These are phyloP conservation scores for Ophiostoma pallidulum DNA, from an alignment of 2,329 filamentous ascomycete species.

Conservation along the genomic window DNA sequence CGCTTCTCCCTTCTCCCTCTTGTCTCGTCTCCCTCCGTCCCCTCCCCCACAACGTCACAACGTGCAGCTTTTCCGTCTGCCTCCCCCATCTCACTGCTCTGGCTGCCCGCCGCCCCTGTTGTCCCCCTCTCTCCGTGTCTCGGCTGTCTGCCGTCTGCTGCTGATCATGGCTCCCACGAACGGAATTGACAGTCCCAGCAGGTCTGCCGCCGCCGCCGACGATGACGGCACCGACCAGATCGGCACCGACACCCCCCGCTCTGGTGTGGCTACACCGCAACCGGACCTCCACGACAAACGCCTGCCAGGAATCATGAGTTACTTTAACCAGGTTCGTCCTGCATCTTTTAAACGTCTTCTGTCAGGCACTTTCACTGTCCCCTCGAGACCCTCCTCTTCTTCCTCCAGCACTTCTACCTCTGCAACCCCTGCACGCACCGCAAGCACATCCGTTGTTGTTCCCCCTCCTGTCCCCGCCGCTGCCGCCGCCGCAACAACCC, in stretches of 20 bases:
- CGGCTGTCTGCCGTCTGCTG: conserved; percentile 2
- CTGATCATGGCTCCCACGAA: conserved; percentile 27
- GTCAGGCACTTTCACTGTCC: conserved; percentile 30
- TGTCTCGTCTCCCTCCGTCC: neutral
- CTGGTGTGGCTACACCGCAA: conserved; percentile 84
- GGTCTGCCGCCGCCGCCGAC: conserved; percentile 47
- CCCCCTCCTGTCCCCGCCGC: conserved; percentile 1
- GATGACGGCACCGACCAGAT: conserved; percentile 69
- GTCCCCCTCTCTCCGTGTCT: neutral
- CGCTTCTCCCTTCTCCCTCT: neutral
- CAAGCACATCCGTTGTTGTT: conserved; percentile 11
- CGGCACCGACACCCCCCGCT: conserved; percentile 78
- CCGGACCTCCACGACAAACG: conserved; percentile 92
- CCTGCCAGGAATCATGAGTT: conserved; percentile 90
- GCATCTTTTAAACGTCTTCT: conserved; percentile 52
- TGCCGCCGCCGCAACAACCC: too few species aligned
- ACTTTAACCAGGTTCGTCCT: conserved; percentile 99
- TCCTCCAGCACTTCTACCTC: conserved; percentile 11
- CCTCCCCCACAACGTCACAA: neutral
- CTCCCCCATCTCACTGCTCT: too few species aligned
- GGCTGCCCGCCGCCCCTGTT: too few species aligned
- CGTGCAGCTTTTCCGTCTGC: neutral
- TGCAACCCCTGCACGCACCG: conserved; percentile 21
- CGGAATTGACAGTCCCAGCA: conserved; percentile 44
- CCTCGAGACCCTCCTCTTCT: conserved; percentile 26